Evolutionary conservation across 345 rosid genomes (phyloP).

Genomic region (Aquilaria malaccensis): DNA sequence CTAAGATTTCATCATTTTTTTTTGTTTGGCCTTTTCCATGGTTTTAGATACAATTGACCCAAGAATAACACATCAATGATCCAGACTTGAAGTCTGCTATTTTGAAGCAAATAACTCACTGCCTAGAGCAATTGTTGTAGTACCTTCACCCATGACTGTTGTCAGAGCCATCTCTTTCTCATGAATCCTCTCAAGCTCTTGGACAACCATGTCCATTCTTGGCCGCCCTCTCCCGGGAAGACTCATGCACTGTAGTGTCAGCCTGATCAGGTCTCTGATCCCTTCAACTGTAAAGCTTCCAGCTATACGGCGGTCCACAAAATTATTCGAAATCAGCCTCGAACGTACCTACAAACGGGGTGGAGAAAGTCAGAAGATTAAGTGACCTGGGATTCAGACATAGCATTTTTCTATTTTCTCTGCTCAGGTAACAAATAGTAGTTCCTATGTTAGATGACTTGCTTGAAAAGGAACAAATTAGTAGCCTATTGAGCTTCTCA

Average conservation of each 20-base stretch:
- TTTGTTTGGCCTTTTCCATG: constrained; percentile 1
- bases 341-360: constrained; percentile 33
- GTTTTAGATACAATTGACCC: constrained; percentile 4
- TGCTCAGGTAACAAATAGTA: not conserved
- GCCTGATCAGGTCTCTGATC: constrained; percentile 31
- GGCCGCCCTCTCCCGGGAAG: constrained; percentile 32
- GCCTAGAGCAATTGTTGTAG: constrained; percentile 44
- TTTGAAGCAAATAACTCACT: constrained; percentile 48
- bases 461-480: not conserved
- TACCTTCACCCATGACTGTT: constrained; percentile 50
- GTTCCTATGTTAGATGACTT: not conserved
- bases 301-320: constrained; percentile 43
- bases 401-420: not conserved
- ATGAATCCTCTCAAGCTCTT: constrained; percentile 44
- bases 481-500: not conserved
- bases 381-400: too few species aligned
- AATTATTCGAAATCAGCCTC: constrained; percentile 24
- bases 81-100: not conserved
- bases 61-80: constrained; percentile 9
- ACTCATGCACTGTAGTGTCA: constrained; percentile 39
- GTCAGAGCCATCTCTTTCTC: constrained; percentile 47
- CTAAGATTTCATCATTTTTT: not conserved
- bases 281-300: constrained; percentile 51
- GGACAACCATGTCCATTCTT: constrained; percentile 39
- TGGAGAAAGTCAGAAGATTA: not conserved